Conservation (phyloP, 2,329 filamentous ascomycete genomes). For the Claviceps purpurea region DNA sequence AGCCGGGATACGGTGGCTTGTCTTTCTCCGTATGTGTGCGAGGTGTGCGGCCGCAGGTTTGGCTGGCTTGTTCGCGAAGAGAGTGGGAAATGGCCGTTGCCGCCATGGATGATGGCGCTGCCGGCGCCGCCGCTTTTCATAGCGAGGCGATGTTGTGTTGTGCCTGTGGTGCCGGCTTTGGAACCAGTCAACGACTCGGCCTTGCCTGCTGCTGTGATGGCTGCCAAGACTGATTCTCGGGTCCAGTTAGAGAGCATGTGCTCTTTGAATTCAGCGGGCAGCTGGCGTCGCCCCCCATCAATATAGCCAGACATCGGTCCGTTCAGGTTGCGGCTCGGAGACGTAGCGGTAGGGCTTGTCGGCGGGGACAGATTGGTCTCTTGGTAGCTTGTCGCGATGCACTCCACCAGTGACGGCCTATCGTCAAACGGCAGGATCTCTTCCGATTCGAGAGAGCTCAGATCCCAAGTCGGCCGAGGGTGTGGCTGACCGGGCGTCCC, state of each 20-base stretch:
- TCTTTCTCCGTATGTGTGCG: conserved; percentile 22
- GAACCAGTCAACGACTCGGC: conserved; percentile 67
- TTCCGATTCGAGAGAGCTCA: conserved; percentile 45
- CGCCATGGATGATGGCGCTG: conserved; percentile 22
- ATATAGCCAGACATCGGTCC: conserved; percentile 46
- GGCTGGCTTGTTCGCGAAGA: conserved; percentile 37
- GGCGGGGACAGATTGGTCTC: conserved; percentile 49
- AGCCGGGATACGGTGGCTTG: conserved; percentile 26
- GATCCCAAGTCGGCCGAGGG: conserved; percentile 31
- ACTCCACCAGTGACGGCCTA: conserved; percentile 55
- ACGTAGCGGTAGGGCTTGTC: conserved; percentile 51
- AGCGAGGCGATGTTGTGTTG: conserved; percentile 41
- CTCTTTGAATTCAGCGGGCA: conserved; percentile 56
- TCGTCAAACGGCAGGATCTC: conserved; percentile 65
- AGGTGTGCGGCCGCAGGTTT: conserved; percentile 36
- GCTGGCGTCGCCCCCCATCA: conserved; percentile 31
- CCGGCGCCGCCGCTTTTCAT: conserved; percentile 26
- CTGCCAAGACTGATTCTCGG: conserved; percentile 56
- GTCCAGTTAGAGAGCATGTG: conserved; percentile 72
- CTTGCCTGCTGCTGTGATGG: conserved; percentile 55
- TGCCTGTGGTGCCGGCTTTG: conserved; percentile 45
- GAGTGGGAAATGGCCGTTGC: conserved; percentile 23
- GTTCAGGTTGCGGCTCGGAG: conserved; percentile 51
- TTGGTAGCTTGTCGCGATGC: conserved; percentile 60
- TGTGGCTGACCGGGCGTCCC: conserved; percentile 34